Evolutionary conservation across 208 protist genomes (phyloP), one percentile per base, ranked within the genome.

Genomic region (Acanthamoeba triangularis): DNA sequence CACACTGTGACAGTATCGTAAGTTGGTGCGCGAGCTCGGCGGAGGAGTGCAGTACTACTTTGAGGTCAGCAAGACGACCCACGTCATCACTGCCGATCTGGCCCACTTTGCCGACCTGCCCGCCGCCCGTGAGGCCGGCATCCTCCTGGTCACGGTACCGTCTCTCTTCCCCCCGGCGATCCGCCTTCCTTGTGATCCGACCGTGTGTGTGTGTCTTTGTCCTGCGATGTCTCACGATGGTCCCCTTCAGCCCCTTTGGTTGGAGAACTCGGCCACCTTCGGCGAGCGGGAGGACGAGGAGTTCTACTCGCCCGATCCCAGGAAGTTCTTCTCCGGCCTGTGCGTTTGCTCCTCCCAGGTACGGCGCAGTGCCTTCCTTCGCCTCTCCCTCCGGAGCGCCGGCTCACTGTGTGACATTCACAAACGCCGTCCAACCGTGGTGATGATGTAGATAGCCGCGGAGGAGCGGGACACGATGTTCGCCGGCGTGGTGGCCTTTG

Each of bases 11-110:
- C 52, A 90, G 80, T 90, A 65, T 18, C 80, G 80, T 7, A 90
- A 90, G 80, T 25, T 90, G 49, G 80, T 90, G 14, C 80, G 80
- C 10, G 80, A 90, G 20, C 44, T 47, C 49, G 80, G 80, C 52
- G 80, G 80, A n/a, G 28, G 10, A 10, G 52, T 90, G 35, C 80
- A 90, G 49, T 90, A 90, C 80, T 63, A 90, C 80, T 90, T 90
- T 41, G 80, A 90, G 25, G 25, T 20, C 80, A 63, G 52, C 52
- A 90, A 90, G n/a, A 90, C 80, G 14, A 90, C 80, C 8, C 80
- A 90, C 80, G 52, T 37, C 30, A 63, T 90, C 80, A 90, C 80
- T 6, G 44, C 23, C 33, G 76, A 84, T 37, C 25, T 84, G 35
- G 76, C 35, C 76, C 76, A 54, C 44, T 84, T 84, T 54, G 76